Base-by-base conservation (phyloP, 2,329 filamentous ascomycete genomes). In the Colletotrichum australisinense region DNA sequence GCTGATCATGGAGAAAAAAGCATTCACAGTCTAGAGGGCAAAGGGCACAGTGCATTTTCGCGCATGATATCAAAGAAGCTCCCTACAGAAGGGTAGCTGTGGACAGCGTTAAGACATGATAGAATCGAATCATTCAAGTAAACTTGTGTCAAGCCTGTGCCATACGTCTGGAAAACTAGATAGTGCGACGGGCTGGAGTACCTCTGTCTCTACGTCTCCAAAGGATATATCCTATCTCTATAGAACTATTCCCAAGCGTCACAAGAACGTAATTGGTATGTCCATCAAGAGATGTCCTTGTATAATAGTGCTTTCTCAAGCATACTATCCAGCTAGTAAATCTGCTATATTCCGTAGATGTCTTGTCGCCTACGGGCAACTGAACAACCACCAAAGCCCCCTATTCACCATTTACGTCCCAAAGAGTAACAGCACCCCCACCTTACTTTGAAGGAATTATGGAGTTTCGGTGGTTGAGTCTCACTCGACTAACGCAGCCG, bases 21-120 rank as follows among this genome's bases (percentile, higher is more conserved):
- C 26, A 52, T 65, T 38, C 42, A 56, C 38, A 42, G 46, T 58
- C 52, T 53, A 55, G 55, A 53, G 12, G n/a, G 63, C 59, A 46
- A 63, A 60, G 59, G 49, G 24, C 30, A 46, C 32, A 19, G 53
- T 56, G 53, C 59, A 64, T 24, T 38, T 55, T 60, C 42, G 6
- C 32, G 32, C 24, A 60, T 70, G 58, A 24, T 60, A 42, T 59
- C 28, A 64, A 59, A 28, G 62, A 53, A 60, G 35, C 55, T 65
- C 42, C 59, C 58, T 55, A 73, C 24, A 59, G 42, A 70, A 14
- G 42, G 67, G 24, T 32, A 32, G 63, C 35, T 26, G 38, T 32
- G 19, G 58, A 19, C 28, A 53, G 58, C 58, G 46, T 46, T 38
- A 65, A 60, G 16, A 49, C 35, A 53, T 24, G 53, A 65, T 70